A percentile compares a stretch with the other conserved stretches of the same genome.
Conservation (phyloP, 2,329 filamentous ascomycete species). For the Fusarium aywerte region DNA sequence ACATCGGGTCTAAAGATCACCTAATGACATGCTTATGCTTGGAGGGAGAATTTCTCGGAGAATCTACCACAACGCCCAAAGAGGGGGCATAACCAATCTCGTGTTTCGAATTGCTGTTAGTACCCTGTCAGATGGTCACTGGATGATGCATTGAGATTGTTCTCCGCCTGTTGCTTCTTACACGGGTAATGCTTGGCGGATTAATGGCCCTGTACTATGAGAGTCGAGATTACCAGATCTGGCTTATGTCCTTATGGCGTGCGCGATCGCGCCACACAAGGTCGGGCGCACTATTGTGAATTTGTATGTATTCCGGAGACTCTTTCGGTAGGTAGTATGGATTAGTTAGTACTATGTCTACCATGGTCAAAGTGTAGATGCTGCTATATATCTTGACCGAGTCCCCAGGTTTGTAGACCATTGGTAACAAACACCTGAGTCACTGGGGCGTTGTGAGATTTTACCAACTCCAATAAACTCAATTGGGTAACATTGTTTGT, state of each 20-base stretch:
- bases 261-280: constrained; percentile 39
- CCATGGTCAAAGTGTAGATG: constrained; percentile 23
- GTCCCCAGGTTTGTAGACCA: constrained; percentile 16
- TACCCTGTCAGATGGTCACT: constrained; percentile 3
- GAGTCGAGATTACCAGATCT: constrained; percentile 25
- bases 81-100: constrained; percentile 18
- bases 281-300: constrained; percentile 1
- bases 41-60: constrained; percentile 49
- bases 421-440: constrained; percentile 12
- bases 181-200: not conserved
- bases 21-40: constrained; percentile 30
- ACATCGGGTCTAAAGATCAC: constrained; percentile 43
- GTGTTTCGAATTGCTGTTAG: not conserved
- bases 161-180: not conserved
- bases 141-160: not conserved
- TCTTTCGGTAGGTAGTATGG: constrained; percentile 31
- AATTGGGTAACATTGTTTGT: not conserved
- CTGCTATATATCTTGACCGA: constrained; percentile 39
- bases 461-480: not conserved
- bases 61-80: constrained; percentile 32
- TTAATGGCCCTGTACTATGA: constrained; percentile 9
- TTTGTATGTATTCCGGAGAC: constrained; percentile 26
- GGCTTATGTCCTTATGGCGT: constrained; percentile 43
- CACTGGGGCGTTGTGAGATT: not conserved
- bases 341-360: not conserved